Evolutionary conservation across 2,329 filamentous ascomycete species (phyloP).

Genomic region (Alternaria sp.): DNA sequence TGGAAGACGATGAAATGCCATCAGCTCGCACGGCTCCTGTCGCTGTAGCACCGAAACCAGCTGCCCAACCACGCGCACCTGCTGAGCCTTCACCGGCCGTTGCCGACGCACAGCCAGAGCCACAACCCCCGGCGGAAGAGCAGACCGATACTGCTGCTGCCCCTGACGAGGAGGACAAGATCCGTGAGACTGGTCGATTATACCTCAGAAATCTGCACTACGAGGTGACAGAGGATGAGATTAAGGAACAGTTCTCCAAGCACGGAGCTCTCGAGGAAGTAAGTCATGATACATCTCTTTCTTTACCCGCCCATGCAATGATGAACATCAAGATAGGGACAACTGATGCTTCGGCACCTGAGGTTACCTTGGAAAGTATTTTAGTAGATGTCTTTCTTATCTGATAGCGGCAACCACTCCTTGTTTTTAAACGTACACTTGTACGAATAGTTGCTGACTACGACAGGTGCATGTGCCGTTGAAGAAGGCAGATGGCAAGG

Average conservation of each 20-base stretch:
- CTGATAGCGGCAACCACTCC: conserved; percentile 64
- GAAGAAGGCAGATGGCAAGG: conserved; percentile 70
- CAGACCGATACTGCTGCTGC: conserved; percentile 48
- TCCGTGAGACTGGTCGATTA: conserved; percentile 75
- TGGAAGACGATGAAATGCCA: conserved; percentile 71
- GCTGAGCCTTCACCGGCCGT: conserved; percentile 14
- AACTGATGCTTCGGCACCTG: conserved; percentile 93
- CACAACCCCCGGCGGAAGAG: conserved; percentile 20
- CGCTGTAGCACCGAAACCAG: neutral
- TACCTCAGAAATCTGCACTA: conserved; percentile 92
- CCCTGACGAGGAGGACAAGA: conserved; percentile 62
- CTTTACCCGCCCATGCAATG: conserved; percentile 57
- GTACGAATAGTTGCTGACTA: conserved; percentile 22
- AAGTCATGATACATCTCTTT: conserved; percentile 51
- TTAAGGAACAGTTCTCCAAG: conserved; percentile 72
- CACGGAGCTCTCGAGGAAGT: conserved; percentile 89
- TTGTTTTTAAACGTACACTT: neutral
- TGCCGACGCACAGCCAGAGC: conserved; percentile 13
- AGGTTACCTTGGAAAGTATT: conserved; percentile 92
- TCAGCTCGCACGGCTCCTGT: neutral
- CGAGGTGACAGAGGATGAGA: conserved; percentile 75
- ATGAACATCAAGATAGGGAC: conserved; percentile 99
- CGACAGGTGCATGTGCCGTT: conserved; percentile 85
- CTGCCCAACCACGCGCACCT: conserved; percentile 8
- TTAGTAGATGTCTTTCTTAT: conserved; percentile 99